These are phyloP conservation scores for Cryptococcus floricola DNA, from an alignment of 1,284 basidiomycete genomes.

Conservation along the genomic window DNA sequence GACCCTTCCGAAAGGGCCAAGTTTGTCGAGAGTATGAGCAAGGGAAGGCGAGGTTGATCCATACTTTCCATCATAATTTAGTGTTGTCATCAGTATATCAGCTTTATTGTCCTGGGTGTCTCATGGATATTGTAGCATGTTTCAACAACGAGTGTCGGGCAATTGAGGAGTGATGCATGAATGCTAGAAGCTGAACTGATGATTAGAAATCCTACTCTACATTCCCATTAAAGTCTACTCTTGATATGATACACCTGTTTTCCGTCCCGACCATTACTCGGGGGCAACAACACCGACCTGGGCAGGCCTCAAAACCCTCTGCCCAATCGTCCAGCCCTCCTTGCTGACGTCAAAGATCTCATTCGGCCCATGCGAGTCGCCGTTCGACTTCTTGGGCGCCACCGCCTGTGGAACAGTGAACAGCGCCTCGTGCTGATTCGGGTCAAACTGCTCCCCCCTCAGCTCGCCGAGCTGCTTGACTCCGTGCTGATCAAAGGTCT, in stretches of 20 bases:
- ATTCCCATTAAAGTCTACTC: neutral
- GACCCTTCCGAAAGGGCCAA: slow-evolving; percentile 32
- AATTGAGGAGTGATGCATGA: neutral
- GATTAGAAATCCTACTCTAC: neutral
- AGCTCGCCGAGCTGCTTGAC: slow-evolving; percentile 66
- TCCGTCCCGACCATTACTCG: slow-evolving; percentile 22
- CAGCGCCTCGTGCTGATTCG: slow-evolving; percentile 89
- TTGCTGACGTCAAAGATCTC: slow-evolving; percentile 90
- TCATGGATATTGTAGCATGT: neutral
- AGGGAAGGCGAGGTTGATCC: neutral
- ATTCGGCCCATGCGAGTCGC: slow-evolving; percentile 60
- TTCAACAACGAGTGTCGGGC: neutral
- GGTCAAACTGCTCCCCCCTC: slow-evolving; percentile 87
- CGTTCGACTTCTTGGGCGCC: slow-evolving; percentile 62
- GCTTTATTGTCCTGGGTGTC: neutral
- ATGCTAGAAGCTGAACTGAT: neutral
- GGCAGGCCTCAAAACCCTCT: slow-evolving; percentile 84
- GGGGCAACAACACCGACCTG: slow-evolving; percentile 85
- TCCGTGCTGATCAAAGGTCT: slow-evolving; percentile 87
- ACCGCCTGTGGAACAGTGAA: slow-evolving; percentile 73
- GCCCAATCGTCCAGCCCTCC: slow-evolving; percentile 87
- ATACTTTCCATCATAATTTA: neutral
- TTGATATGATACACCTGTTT: neutral
- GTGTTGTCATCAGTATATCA: neutral
- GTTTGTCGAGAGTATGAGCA: slow-evolving; percentile 32